Evolutionary conservation across 2,329 filamentous ascomycete genomes (phyloP).

Genomic region (Fusarium multiceps): DNA sequence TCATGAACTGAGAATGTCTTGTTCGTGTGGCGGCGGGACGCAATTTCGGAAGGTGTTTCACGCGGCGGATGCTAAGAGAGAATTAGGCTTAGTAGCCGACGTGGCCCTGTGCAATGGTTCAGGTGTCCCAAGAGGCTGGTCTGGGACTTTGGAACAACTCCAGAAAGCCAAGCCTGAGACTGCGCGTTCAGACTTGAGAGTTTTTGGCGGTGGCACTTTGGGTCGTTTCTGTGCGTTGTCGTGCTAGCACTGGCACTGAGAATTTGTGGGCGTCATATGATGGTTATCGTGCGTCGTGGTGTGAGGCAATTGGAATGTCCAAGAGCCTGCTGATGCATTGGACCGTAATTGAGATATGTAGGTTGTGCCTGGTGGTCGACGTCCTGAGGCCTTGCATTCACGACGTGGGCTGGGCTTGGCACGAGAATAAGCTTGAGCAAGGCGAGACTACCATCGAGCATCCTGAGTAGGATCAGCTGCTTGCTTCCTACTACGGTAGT

Average conservation of each 20-base stretch:
- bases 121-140: conserved; percentile 34
- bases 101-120: conserved; percentile 36
- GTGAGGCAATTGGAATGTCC: conserved; percentile 34
- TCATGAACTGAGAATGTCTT: conserved; percentile 6
- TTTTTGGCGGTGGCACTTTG: conserved; percentile 16
- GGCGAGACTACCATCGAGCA: conserved; percentile 3
- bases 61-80: conserved; percentile 36
- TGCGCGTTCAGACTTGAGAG: not conserved
- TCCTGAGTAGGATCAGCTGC: conserved; percentile 16
- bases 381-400: conserved; percentile 23
- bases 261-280: conserved; percentile 28
- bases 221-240: conserved; percentile 7
- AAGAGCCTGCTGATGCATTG: conserved; percentile 9
- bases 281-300: conserved; percentile 25
- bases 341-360: not conserved
- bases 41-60: conserved; percentile 53
- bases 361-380: conserved; percentile 1
- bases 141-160: conserved; percentile 8
- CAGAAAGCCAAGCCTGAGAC: conserved; percentile 32
- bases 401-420: conserved; percentile 21
- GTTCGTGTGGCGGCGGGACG: conserved; percentile 47
- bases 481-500: not conserved
- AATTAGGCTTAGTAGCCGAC: conserved; percentile 43
- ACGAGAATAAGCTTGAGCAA: conserved; percentile 8
- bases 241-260: not conserved